Conservation (phyloP, 345 rosid species). For the Citrus cavaleriei region DNA sequence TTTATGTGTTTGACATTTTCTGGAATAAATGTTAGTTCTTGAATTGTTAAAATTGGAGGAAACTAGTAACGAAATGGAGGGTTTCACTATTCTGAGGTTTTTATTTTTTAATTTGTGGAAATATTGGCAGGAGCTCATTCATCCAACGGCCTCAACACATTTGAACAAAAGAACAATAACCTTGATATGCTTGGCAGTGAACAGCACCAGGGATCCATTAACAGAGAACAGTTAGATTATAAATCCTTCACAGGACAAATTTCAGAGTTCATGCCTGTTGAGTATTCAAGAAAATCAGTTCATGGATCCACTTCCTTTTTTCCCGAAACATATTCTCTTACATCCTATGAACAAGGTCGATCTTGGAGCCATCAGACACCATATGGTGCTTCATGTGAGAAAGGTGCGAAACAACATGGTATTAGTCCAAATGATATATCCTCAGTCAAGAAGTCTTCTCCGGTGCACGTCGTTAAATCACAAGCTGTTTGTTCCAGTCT, state of each 20-base stretch:
- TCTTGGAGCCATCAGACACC: conserved; percentile 28
- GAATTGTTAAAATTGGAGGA: not conserved
- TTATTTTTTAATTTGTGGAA: not conserved
- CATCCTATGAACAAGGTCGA: conserved; percentile 24
- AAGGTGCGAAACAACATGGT: conserved; percentile 17
- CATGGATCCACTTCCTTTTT: conserved; percentile 31
- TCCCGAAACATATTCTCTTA: conserved; percentile 29
- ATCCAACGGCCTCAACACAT: conserved; percentile 22
- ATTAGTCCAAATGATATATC: conserved; percentile 12
- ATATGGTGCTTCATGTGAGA: conserved; percentile 20
- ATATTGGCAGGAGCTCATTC: conserved; percentile 39
- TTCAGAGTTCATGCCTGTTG: conserved; percentile 24
- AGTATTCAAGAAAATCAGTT: conserved; percentile 27
- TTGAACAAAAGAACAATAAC: conserved; percentile 29
- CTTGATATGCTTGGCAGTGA: conserved; percentile 26
- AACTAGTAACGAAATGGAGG: not conserved
- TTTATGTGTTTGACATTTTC: not conserved
- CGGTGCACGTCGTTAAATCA: conserved; percentile 21
- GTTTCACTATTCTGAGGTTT: not conserved
- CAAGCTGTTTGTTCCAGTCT: conserved; percentile 20
- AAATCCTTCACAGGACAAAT: conserved; percentile 32
- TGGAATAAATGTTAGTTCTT: not conserved
- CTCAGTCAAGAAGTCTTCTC: conserved; percentile 18
- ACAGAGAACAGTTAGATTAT: conserved; percentile 19
- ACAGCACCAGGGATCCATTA: conserved; percentile 27